Conservation (phyloP, 2,329 filamentous ascomycete species). For the Tolypocladium ovalisporum region DNA sequence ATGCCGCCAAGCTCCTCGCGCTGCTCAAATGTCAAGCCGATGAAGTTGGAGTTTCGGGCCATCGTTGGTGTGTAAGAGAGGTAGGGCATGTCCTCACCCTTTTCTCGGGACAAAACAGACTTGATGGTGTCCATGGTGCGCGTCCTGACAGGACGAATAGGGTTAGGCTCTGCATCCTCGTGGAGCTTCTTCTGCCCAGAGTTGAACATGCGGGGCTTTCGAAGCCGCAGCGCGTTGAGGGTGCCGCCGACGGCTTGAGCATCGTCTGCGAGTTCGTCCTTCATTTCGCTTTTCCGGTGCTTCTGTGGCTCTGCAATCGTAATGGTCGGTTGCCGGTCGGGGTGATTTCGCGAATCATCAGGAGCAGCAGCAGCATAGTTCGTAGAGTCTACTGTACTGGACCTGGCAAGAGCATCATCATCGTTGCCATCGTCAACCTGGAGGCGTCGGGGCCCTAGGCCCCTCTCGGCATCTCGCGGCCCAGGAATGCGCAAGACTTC, state of each 20-base stretch:
- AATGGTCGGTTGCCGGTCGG: slow-evolving; percentile 42
- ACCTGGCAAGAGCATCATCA: slow-evolving; percentile 17
- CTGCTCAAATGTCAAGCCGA: slow-evolving; percentile 80
- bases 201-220: slow-evolving; percentile 29
- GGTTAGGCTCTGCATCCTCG: slow-evolving; percentile 19
- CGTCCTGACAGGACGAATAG: slow-evolving; percentile 19
- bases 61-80: slow-evolving; percentile 90
- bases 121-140: slow-evolving; percentile 50
- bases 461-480: slow-evolving; percentile 79
- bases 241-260: slow-evolving; percentile 28
- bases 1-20: slow-evolving; percentile 92
- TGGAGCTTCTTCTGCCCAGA: slow-evolving; percentile 26
- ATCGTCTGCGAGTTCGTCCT: slow-evolving; percentile 29
- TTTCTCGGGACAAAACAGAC: slow-evolving; percentile 42
- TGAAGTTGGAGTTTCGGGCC: slow-evolving; percentile 85
- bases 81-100: slow-evolving; percentile 64
- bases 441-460: slow-evolving; percentile 54
- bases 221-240: slow-evolving; percentile 29
- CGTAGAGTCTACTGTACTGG: slow-evolving; percentile 15
- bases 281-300: slow-evolving; percentile 22
- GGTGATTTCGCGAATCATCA: slow-evolving; percentile 12
- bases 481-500: slow-evolving; percentile 80
- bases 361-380: slow-evolving; percentile 9
- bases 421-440: slow-evolving; percentile 27
- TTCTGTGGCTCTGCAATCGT: slow-evolving; percentile 54